Base-by-base conservation (phyloP, 495 filamentous ascomycete species). In the Podospora comata region DNA sequence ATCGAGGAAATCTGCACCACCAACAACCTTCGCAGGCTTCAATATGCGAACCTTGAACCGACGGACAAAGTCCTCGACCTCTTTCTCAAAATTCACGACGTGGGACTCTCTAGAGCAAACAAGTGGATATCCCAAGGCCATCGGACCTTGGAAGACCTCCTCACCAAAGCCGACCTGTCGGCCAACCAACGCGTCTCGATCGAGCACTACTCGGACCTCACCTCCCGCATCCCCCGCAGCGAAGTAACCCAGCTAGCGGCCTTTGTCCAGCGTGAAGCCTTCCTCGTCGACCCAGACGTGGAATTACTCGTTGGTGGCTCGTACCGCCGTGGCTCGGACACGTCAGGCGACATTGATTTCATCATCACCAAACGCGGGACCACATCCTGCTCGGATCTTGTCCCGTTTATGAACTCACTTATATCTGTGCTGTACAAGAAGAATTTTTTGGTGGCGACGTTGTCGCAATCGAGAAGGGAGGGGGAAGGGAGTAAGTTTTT, bases 1-100 rank as follows among this genome's bases (percentile, higher is more conserved):
- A 97, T 99, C 65, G 90, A 96, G 73, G 95, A 99, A 74, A 97
- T 97, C 60, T 92, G 79, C 61, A 77, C 65, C 34, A 97, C 94
- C 0, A 87, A 93, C 73, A 82, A 82, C 16, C 86, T 99, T 0
- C 84, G 87, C 20, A 87, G 90, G 53, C 83, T 97, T 2, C 91
- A 96, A 0, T 80, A 84, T 34, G 83, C 90, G 0, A 86, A 83
- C 64, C 72, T 80, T 16, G 90, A 94, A n/a, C 84, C 88, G 0
- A 81, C 83, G 16, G 90, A 93, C 72, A 77, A 78, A 2, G 78
- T 85, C 0, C 76, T 97, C 18, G 87, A 88, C 39, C 69, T 81
- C 2, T 97, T 97, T 71, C 78, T 92, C 19, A 84, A 88, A 0
- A 86, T 97, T 16, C 97, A 97, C 73, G 91, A 90, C 30, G 94